phyloP scores from a whole-genome alignment of 1,139 yeast genomes.

The Suhomyces chickasaworum region DNA sequence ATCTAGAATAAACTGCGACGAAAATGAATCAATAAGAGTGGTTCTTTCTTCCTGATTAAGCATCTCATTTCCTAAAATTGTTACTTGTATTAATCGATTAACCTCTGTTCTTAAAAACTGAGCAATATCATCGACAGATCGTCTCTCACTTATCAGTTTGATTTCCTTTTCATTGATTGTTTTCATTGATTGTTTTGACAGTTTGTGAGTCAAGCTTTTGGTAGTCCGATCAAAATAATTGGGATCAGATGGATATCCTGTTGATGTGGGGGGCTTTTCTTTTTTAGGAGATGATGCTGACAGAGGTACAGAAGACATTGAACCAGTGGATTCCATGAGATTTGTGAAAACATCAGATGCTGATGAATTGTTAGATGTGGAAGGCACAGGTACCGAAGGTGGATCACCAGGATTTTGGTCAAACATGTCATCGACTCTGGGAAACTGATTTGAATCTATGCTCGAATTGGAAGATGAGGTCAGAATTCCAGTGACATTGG shows the following conservation, averaged over 20 bases:
- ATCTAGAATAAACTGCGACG: slow-evolving; percentile 29
- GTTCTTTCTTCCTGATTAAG: slow-evolving; percentile 23
- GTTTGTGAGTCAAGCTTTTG: not conserved
- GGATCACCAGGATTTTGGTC: slow-evolving; percentile 9
- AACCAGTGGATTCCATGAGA: slow-evolving; percentile 15
- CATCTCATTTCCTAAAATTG: slow-evolving; percentile 20
- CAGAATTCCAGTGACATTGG: not conserved
- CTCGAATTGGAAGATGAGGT: not conserved
- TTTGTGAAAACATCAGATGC: slow-evolving; percentile 19
- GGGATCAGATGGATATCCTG: not conserved
- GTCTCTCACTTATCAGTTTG: not conserved
- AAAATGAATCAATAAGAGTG: slow-evolving; percentile 25
- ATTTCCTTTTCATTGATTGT: not conserved
- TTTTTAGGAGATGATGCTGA: slow-evolving; percentile 5
- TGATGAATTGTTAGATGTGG: slow-evolving; percentile 2
- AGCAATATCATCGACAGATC: slow-evolving; percentile 16
- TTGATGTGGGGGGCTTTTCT: slow-evolving; percentile 1
- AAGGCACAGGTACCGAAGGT: slow-evolving; percentile 1
- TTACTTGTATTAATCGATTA: slow-evolving; percentile 21
- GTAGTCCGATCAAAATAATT: slow-evolving; percentile 5
- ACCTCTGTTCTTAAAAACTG: slow-evolving; percentile 22
- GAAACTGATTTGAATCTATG: not conserved
- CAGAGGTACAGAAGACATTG: slow-evolving; percentile 13
- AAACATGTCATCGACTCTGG: slow-evolving; percentile 12
- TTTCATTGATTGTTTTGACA: not conserved